phyloP scores from a whole-genome alignment of 352 stramenopile genomes.

The Blastocystis sp. region DNA sequence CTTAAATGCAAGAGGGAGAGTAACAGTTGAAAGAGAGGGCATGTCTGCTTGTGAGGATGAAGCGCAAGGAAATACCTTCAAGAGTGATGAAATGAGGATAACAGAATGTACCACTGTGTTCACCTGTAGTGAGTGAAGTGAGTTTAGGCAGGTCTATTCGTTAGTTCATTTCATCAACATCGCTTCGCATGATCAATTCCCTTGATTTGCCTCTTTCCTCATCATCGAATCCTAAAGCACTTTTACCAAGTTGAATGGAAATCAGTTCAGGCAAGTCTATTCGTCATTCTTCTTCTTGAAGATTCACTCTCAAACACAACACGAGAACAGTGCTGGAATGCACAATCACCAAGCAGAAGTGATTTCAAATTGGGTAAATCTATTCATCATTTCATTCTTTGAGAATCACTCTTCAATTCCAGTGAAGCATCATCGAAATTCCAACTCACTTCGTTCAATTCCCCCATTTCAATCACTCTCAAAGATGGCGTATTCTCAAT shows the following conservation, averaged over 20 bases:
- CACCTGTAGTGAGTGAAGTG: not conserved
- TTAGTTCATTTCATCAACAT: not conserved
- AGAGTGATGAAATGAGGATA: not conserved
- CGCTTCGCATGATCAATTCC: not conserved
- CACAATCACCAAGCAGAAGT: not conserved
- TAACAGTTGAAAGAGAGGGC: not conserved
- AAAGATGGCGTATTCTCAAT: not conserved
- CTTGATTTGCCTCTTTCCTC: not conserved
- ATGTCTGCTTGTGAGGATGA: not conserved
- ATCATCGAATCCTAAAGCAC: not conserved
- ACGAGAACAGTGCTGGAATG: not conserved
- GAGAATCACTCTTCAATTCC: not conserved
- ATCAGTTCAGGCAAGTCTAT: not conserved
- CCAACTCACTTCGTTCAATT: not conserved
- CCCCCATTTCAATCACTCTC: not conserved
- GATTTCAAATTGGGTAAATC: not conserved
- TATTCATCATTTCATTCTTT: not conserved
- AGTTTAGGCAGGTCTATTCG: not conserved
- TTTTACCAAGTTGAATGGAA: not conserved
- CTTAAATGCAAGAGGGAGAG: not conserved
- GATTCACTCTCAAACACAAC: not conserved
- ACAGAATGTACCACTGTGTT: not conserved
- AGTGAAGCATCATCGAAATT: not conserved
- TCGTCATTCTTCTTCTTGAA: not conserved
- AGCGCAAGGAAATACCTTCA: not conserved